Conservation (phyloP, 2,329 filamentous ascomycete genomes). For the Ophiostoma ips region DNA sequence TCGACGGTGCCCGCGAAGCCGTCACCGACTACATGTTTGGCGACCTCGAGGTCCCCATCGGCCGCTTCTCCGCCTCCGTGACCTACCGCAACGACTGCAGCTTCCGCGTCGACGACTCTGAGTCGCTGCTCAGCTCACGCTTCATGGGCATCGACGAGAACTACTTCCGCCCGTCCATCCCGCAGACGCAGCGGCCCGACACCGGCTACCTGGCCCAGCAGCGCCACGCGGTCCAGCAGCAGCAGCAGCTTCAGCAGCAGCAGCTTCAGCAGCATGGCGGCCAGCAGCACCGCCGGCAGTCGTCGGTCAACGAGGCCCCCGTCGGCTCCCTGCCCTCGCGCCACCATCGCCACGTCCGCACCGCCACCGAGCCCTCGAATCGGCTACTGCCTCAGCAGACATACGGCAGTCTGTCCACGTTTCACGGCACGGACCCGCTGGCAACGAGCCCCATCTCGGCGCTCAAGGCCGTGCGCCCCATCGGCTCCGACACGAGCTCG, state of each 20-base stretch:
- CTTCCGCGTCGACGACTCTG: constrained; percentile 83
- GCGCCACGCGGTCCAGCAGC: background rate
- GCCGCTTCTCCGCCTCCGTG: constrained; percentile 67
- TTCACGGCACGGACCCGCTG: constrained; percentile 63
- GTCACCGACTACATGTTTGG: constrained; percentile 70
- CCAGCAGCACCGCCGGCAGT: constrained; percentile 18
- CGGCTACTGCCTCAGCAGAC: constrained; percentile 40
- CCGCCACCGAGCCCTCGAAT: constrained; percentile 35
- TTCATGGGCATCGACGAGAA: constrained; percentile 87
- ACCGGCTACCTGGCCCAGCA: background rate
- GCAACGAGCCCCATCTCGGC: constrained; percentile 79
- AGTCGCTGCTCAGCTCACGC: constrained; percentile 77
- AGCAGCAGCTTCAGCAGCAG: no score
- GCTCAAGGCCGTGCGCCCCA: constrained; percentile 51
- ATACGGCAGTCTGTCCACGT: constrained; percentile 82
- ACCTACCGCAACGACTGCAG: constrained; percentile 79
- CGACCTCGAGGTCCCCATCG: constrained; percentile 73
- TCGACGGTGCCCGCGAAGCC: constrained; percentile 41
- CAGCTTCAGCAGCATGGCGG: background rate
- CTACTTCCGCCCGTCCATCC: constrained; percentile 68
- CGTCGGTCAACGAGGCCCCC: constrained; percentile 27
- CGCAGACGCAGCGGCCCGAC: constrained; percentile 28
- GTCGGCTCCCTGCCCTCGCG: constrained; percentile 61
- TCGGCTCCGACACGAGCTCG: constrained; percentile 49
- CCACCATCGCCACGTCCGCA: constrained; percentile 36